phyloP scores from a whole-genome alignment of 345 rosid genomes.

The Geranium rotundifolium region DNA sequence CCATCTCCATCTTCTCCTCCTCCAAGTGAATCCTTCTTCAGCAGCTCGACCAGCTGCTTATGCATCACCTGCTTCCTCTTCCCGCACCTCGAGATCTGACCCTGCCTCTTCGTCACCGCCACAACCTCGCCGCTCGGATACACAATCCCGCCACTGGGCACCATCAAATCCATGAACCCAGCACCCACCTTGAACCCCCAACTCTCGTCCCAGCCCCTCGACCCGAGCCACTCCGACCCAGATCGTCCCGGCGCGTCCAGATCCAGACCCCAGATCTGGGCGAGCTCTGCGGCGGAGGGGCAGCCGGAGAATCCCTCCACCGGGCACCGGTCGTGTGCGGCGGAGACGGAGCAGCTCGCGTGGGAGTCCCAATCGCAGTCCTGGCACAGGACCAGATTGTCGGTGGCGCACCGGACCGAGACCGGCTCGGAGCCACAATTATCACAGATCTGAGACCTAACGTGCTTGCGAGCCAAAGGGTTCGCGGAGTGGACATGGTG shows the following conservation, averaged over 20 bases:
- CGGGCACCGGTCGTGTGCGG: constrained; percentile 46
- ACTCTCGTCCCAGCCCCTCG: constrained; percentile 15
- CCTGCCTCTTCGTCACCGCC: constrained; percentile 5
- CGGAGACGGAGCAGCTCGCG: constrained; percentile 49
- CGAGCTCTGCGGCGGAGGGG: constrained; percentile 51
- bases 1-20: constrained; percentile 8
- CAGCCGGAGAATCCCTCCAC: constrained; percentile 64
- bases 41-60: constrained; percentile 52
- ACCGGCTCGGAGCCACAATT: constrained; percentile 45
- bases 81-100: constrained; percentile 30
- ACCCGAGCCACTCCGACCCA: not conserved
- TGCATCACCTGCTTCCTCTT: constrained; percentile 43
- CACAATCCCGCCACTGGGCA: constrained; percentile 27
- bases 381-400: constrained; percentile 47
- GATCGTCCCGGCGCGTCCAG: constrained; percentile 14
- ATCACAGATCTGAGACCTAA: constrained; percentile 93
- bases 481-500: constrained; percentile 92
- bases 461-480: constrained; percentile 58
- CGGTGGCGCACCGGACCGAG: constrained; percentile 47
- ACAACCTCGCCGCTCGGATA: not conserved
- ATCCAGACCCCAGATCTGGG: constrained; percentile 49
- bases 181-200: constrained; percentile 28
- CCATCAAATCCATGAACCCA: constrained; percentile 39
- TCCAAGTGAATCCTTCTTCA: constrained; percentile 20
- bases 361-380: constrained; percentile 71